Base-by-base conservation (phyloP, 2,329 filamentous ascomycete genomes). In the Didymella arachidicola region DNA sequence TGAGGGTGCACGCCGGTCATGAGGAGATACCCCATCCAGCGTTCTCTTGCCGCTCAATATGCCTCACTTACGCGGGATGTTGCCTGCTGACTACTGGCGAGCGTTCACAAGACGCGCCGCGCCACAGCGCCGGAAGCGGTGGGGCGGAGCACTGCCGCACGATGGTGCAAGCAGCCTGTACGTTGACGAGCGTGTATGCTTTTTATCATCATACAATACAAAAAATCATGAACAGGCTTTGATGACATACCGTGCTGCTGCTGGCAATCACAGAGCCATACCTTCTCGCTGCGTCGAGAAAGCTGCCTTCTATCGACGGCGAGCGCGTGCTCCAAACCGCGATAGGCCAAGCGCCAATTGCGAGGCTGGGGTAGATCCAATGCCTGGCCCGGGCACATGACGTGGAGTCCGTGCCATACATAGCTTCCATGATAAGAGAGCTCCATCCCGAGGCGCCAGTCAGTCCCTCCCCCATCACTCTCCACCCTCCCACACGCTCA, bases 381-480 rank as follows among this genome's bases (percentile, higher is more conserved):
- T 38, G 14, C 30, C 16, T 3, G 34, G n/a, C 4, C n/a, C n/a
- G n/a, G 34, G 36, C 36, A 39, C 36, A 39, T 39, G 36, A 39
- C 36, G 36, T 36, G 32, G 32, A n/a, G 32, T 36, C 32, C 32
- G 36, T 39, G 22, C 25, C 41, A 25, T 48, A 39, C 41, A 25
- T 48, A 39, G 46, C 46, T 48, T 59, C 60, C 60, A 62, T 66
- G 68, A 73, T 72, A 73, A 72, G 69, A 72, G 69, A 71, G 68
- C 63, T 67, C 63, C 67, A 64, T 38, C 47, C 66, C 71, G 69
- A 70, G 65, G 71, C 73, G 67, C 62, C 64, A 59, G 55, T 58
- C 59, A 59, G 62, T 49, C 53, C 48, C 42, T 69, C 66, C 52
- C 59, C 59, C 61, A 66, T 65, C 72, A 60, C 65, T 61, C 64